Base-by-base conservation (phyloP, 495 filamentous ascomycete genomes). In the Penicillium desertorum region DNA sequence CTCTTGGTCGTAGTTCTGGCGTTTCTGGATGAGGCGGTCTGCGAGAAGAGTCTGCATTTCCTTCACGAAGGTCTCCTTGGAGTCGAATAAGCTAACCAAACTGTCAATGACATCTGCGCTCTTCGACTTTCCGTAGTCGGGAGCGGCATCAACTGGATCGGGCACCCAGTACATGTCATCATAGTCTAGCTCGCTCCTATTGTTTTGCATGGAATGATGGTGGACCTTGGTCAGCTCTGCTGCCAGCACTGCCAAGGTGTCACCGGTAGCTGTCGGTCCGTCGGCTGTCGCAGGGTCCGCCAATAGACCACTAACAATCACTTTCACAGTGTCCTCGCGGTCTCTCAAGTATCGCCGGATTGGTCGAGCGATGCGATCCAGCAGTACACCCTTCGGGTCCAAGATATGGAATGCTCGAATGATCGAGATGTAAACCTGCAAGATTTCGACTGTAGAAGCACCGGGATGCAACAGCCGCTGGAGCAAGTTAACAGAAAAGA, bases 111-210 rank as follows among this genome's bases (percentile, higher is more conserved):
- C 88, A 69, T 98, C 94, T 48, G 89, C 86, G 46, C 82, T 86
- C 70, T 92, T 93, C n/a, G 88, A 87, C 46, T 90, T 88, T 63
- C 86, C 88, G 73, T 95, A 98, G 61, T 95, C 92, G 8, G 90
- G 88, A 16, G 89, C 91, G 1, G 94, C 95, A 68, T 99, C 94
- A 25, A 96, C 82, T 2, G 94, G 94, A 64, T 96, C 89, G 1
- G 94, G 94, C 17, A 88, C 77, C 94, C 94, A 99, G 53, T 83
- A 82, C 84, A 95, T 86, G 68, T 98, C 91, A 61, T 92, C 83
- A 82, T 85, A 97, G 71, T 95, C 88, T 11, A 94, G 72, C 41
- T 89, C 90, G 47, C 89, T 83, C 39, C 84, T 82, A 8, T 82
- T 80, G 11, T 73, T 73, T 49, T 71, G 74, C 49, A 61, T 71